Base-by-base conservation (phyloP, 768 basidiomycete species). In the Phlegmacium glaucopus region DNA sequence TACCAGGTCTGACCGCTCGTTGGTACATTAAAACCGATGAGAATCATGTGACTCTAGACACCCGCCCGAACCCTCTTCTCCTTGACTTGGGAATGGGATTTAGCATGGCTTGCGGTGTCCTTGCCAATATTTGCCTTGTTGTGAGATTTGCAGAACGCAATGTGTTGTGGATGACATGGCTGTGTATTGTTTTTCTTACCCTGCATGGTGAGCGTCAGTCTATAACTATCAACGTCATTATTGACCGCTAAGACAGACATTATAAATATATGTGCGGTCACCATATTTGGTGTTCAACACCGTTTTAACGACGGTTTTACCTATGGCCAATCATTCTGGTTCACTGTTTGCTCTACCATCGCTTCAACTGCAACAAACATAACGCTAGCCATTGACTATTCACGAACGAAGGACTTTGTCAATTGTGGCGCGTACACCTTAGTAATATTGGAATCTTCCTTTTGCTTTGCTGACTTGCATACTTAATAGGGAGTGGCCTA, bases 1-100 rank as follows among this genome's bases (percentile, higher is more conserved):
- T 93, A 25, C 90, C 90, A 1, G 85, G 85, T 12, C 65, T 91
- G 9, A 91, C 87, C 1, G 83, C 82, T 49, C 74, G 77, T 44
- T 88, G 87, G 88, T 88, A 83, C 52, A 75, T 85, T 47, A 75
- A 74, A 6, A 87, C 79, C 0, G 65, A 22, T 22, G 22, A 71
- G 15, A 66, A 76, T 48, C 35, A 72, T 18, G 62, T 68, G 4
- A 54, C 58, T 3, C 65, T 83, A 1, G 22, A 22, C 3, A 70
- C 62, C 5, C 71, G 66, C 41, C 60, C 61, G 10, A 90, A 90
- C 45, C 72, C 88, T 0, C 44, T 62, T 1, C 65, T 88, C 3
- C 69, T 94, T 1, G 72, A 82, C 36, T 58, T 76, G n/a, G 86
- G 77, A 1, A 67, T 90, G 39, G 78, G 68, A 0, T 57, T 90